Evolutionary conservation across 441 rosid species (phyloP).

Genomic region (Populus trichocarpa): DNA sequence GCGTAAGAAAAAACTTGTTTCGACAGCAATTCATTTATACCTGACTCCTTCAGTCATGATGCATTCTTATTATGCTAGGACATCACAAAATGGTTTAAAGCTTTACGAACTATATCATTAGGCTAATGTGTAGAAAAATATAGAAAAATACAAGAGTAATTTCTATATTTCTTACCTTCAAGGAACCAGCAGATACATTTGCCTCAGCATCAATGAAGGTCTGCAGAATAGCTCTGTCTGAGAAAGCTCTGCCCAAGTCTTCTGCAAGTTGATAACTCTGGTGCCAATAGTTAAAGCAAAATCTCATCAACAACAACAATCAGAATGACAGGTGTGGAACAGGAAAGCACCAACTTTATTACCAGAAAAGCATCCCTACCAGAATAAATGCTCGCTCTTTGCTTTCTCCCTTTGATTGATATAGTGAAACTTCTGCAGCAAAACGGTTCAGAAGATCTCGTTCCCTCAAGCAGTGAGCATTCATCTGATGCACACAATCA

Average conservation of each 20-base stretch:
- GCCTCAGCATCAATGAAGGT: slow-evolving; percentile 58
- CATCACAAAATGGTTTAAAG: neutral
- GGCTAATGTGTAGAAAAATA: neutral
- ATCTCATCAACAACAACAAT: neutral
- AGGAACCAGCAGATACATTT: slow-evolving; percentile 40
- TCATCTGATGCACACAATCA: slow-evolving; percentile 38
- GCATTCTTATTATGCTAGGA: neutral
- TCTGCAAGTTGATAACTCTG: slow-evolving; percentile 84
- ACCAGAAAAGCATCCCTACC: slow-evolving; percentile 38
- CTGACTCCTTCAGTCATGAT: neutral
- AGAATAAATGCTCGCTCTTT: slow-evolving; percentile 55
- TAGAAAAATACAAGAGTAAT: neutral
- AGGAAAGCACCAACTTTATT: neutral
- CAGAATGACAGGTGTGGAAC: slow-evolving; percentile 13
- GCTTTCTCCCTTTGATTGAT: slow-evolving; percentile 62
- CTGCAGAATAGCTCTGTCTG: slow-evolving; percentile 68
- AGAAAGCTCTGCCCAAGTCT: slow-evolving; percentile 87
- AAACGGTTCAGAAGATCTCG: slow-evolving; percentile 73
- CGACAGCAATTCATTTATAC: neutral
- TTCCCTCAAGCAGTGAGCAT: slow-evolving; percentile 74
- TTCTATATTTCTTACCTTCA: slow-evolving; percentile 48
- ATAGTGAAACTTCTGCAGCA: slow-evolving; percentile 55
- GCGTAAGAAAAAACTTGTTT: neutral
- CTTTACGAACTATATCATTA: neutral
- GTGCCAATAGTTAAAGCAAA: neutral